phyloP scores from a whole-genome alignment of 2,329 filamentous ascomycete genomes.

The Penicillium sp. region DNA sequence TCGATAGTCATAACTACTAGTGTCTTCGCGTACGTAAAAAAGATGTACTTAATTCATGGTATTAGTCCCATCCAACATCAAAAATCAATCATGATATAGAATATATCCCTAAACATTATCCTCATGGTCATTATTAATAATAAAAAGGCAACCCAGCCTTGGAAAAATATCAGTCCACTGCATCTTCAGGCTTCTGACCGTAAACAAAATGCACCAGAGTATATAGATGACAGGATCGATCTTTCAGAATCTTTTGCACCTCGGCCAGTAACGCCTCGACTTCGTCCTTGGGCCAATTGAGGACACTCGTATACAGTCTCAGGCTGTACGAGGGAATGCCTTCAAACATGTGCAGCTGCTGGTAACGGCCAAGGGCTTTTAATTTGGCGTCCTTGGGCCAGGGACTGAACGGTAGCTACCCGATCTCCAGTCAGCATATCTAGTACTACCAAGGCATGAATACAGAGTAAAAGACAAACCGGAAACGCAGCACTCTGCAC shows the following conservation, averaged over 20 bases:
- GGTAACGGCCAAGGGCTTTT: conserved; percentile 45
- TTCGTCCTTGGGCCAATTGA: conserved; percentile 28
- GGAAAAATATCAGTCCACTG: background rate
- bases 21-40: background rate
- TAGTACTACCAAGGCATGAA: no score
- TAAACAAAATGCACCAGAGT: conserved; percentile 17
- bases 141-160: background rate
- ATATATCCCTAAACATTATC: background rate
- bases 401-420: conserved; percentile 20
- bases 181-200: conserved; percentile 12
- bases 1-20: no score
- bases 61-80: background rate
- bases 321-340: conserved; percentile 23
- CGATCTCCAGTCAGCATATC: no score
- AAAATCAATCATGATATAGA: background rate
- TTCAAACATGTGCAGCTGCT: conserved; percentile 20
- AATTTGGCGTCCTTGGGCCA: conserved; percentile 43
- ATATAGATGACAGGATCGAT: conserved; percentile 31
- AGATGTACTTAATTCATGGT: background rate
- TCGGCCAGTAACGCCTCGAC: conserved; percentile 29
- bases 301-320: conserved; percentile 25
- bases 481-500: conserved; percentile 23
- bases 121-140: background rate
- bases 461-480: conserved; percentile 9
- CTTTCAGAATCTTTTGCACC: conserved; percentile 28